Evolutionary conservation across 352 stramenopile genomes (phyloP), one percentile per base, ranked within the genome.

Genomic region (Phytophthora agathidicida): DNA sequence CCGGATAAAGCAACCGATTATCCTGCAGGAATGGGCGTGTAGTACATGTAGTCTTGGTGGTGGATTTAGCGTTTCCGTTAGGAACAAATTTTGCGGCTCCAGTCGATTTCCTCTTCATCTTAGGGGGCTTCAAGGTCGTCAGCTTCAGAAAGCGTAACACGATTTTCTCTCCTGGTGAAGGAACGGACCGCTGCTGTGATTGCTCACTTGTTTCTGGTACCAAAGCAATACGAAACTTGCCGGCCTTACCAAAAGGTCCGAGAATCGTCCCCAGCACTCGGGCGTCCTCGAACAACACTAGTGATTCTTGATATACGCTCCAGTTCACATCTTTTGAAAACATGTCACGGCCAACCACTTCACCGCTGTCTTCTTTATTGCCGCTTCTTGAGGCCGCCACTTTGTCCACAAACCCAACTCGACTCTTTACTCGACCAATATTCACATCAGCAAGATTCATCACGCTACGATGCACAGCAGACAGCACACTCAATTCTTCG

Each of bases 241-340:
- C 87, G 14, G 80, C 75, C 52, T 94, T 96, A 3, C 87, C 87
- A 65, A 96, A 96, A 14, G 85, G 77, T 5, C 75, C 81, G 2
- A 88, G 33, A 38, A 94, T 86, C 3, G 33, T 66, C 1, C 83
- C 85, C 0, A 93, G 60, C 13, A 39, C 28, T 1, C 57, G 59
- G 0, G 65, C 64, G 22, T 62, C 33, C 19, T 75, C 54, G 3
- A 89, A 88, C 17, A 90, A 49, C 33, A 96, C 77, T 0, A 63
- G 59, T 3, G 54, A 63, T 13, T 57, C 68, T 2, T 70, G 52
- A 59, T 90, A 96, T 14, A 91, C 74, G 7, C 60, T 66, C 71
- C 86, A 85, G 52, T 85, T 86, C 1, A 86, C 80, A 43, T 89
- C 73, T 31, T 92, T 96, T 2, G 71, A 68, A 33, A 94, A 91